These are phyloP conservation scores for Venturiaceae sp. DNA, from an alignment of 2,329 filamentous ascomycete genomes.

Conservation along the genomic window DNA sequence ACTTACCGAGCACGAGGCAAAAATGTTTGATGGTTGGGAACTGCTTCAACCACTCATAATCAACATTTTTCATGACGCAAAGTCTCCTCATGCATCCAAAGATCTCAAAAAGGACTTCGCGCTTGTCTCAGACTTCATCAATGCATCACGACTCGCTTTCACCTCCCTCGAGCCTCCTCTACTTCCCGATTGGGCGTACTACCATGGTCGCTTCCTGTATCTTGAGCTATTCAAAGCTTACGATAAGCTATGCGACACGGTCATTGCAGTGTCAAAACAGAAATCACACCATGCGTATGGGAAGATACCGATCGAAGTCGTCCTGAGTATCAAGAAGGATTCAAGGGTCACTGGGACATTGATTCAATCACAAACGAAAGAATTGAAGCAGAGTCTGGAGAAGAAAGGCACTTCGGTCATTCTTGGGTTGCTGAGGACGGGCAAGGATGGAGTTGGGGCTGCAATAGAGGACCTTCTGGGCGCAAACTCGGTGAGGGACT, in stretches of 20 bases:
- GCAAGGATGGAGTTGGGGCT: conserved; percentile 13
- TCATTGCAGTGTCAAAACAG: conserved; percentile 5
- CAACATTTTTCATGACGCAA: not conserved
- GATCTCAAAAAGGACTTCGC: not conserved
- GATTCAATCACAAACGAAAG: conserved; percentile 2
- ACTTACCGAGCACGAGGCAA: not conserved
- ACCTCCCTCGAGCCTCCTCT: not conserved
- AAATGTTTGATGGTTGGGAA: not conserved
- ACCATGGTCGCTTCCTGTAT: conserved; percentile 3
- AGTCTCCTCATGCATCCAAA: not conserved
- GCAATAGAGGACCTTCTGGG: conserved; percentile 14
- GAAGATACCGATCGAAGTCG: not conserved
- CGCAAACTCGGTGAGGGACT: conserved; percentile 16
- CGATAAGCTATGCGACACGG: not conserved
- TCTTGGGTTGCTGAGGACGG: conserved; percentile 11
- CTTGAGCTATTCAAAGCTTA: conserved; percentile 1
- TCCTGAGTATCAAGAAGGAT: not conserved
- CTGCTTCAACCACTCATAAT: not conserved
- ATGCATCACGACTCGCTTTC: not conserved
- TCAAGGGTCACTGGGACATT: conserved; percentile 1
- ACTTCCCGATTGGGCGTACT: not conserved
- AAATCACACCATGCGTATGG: conserved; percentile 1
- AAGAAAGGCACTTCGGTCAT: conserved; percentile 15
- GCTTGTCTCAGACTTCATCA: not conserved
- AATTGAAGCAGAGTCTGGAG: conserved; percentile 14